Conservation (phyloP, 768 basidiomycete genomes). For the Mycena albidolilacea region DNA sequence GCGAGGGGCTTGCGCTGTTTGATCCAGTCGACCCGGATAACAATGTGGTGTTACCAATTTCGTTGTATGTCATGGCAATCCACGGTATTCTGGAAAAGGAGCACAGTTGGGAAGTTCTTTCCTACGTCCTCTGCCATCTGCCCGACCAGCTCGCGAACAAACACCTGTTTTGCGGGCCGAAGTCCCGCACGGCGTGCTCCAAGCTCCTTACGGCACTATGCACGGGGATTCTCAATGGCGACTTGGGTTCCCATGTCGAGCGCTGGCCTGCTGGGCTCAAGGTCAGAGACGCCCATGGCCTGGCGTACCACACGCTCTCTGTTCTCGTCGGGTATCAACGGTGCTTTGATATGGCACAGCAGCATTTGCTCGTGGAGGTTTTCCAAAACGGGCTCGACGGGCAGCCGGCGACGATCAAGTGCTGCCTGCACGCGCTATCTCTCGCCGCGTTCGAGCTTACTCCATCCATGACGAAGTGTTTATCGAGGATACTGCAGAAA, state of each 20-base stretch:
- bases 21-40: slow-evolving; percentile 64
- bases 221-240: slow-evolving; percentile 70
- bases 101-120: slow-evolving; percentile 92
- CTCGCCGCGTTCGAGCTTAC: slow-evolving; percentile 91
- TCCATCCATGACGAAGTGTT: slow-evolving; percentile 81
- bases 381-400: slow-evolving; percentile 80
- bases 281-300: slow-evolving; percentile 86
- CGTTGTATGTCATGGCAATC: slow-evolving; percentile 77
- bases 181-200: slow-evolving; percentile 74
- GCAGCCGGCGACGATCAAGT: slow-evolving; percentile 84
- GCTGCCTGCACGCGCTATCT: slow-evolving; percentile 91
- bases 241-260: slow-evolving; percentile 70
- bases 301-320: slow-evolving; percentile 89
- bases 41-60: slow-evolving; percentile 75
- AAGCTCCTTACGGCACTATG: slow-evolving; percentile 79
- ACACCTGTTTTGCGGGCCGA: slow-evolving; percentile 95
- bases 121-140: slow-evolving; percentile 92
- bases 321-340: slow-evolving; percentile 90
- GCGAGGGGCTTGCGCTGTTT: slow-evolving; percentile 78
- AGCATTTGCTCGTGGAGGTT: slow-evolving; percentile 81
- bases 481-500: slow-evolving; percentile 87
- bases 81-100: slow-evolving; percentile 79
- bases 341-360: slow-evolving; percentile 78
- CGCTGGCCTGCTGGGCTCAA: slow-evolving; percentile 76
- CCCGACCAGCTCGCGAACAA: slow-evolving; percentile 95